Percentiles rank a stretch among this genome's conserved stretches.
phyloP scores from a whole-genome alignment of 1,284 basidiomycete genomes.

The Farysia itapuensis region DNA sequence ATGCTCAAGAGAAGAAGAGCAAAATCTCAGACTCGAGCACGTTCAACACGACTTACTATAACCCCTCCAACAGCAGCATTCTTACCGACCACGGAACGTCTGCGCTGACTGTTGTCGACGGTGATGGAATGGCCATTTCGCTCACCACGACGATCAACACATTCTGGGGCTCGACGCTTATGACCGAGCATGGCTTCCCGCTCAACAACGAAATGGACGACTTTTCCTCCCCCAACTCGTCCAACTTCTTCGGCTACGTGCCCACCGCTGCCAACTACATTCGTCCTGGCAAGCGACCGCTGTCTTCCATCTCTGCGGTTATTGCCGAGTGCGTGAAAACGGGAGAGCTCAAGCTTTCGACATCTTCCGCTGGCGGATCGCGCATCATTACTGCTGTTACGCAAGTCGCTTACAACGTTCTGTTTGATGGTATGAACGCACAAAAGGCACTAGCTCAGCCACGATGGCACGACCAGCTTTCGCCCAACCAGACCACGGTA shows the following conservation, averaged over 20 bases:
- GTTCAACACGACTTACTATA: slow-evolving; percentile 55
- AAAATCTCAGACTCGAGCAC: slow-evolving; percentile 51
- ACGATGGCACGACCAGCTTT: slow-evolving; percentile 63
- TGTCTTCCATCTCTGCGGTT: slow-evolving; percentile 60
- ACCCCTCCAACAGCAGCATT: slow-evolving; percentile 51
- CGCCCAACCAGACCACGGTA: slow-evolving; percentile 54
- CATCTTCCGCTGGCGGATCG: slow-evolving; percentile 61
- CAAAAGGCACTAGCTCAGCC: slow-evolving; percentile 52
- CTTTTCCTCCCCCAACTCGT: slow-evolving; percentile 54
- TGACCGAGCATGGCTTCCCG: slow-evolving; percentile 50
- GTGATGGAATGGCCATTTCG: slow-evolving; percentile 60
- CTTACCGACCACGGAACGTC: slow-evolving; percentile 60
- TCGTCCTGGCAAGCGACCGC: slow-evolving; percentile 60
- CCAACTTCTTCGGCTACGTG: slow-evolving; percentile 60
- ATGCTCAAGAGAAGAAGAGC: slow-evolving; percentile 48
- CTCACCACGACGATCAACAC: slow-evolving; percentile 62
- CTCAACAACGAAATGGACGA: slow-evolving; percentile 62
- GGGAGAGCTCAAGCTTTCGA: slow-evolving; percentile 59
- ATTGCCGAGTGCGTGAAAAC: slow-evolving; percentile 59
- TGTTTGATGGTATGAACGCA: slow-evolving; percentile 42
- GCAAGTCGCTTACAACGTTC: slow-evolving; percentile 50
- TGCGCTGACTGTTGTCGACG: slow-evolving; percentile 60
- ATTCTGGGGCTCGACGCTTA: slow-evolving; percentile 57
- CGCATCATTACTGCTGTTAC: slow-evolving; percentile 63
- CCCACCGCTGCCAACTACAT: slow-evolving; percentile 60